Percentiles rank a stretch among this genome's conserved stretches.
phyloP scores from a whole-genome alignment of 352 stramenopile genomes.

The Phytopythium ostracodes region DNA sequence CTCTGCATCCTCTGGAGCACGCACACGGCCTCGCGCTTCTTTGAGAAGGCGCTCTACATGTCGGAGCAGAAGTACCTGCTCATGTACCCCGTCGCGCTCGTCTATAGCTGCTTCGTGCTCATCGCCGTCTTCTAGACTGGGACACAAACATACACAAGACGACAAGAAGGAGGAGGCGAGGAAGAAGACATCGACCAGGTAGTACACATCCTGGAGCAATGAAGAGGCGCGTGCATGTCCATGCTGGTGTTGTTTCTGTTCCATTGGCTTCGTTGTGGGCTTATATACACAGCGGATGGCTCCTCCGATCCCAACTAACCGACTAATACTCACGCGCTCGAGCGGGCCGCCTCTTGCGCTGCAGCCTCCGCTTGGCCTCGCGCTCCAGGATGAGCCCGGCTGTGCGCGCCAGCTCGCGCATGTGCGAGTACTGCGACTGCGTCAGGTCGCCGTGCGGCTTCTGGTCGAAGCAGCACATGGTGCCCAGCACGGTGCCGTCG shows the following conservation, averaged over 20 bases:
- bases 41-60: slow-evolving; percentile 95
- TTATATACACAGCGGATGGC: background rate
- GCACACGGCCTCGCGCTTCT: slow-evolving; percentile 92
- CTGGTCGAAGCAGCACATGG: slow-evolving; percentile 23
- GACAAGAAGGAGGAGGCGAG: background rate
- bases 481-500: slow-evolving; percentile 18
- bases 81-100: slow-evolving; percentile 95
- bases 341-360: no score
- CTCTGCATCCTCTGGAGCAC: slow-evolving; percentile 95
- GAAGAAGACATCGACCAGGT: background rate
- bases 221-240: background rate
- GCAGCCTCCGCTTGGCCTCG: background rate
- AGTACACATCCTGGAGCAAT: background rate
- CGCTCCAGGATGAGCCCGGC: slow-evolving; percentile 12
- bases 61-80: slow-evolving; percentile 97
- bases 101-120: slow-evolving; percentile 98
- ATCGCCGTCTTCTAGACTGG: slow-evolving; percentile 96
- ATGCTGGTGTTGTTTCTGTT: background rate
- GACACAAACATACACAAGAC: no score
- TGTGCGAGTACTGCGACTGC: slow-evolving; percentile 28
- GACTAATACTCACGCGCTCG: background rate
- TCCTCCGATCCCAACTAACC: background rate
- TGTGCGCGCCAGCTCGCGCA: slow-evolving; percentile 19
- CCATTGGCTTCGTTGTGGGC: background rate
- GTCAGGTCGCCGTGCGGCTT: slow-evolving; percentile 18